Percentiles rank a stretch among this genome's conserved stretches.
These are phyloP conservation scores for Paratinospora sagittata DNA, from an alignment of 164 flowering plant species.

Conservation along the genomic window DNA sequence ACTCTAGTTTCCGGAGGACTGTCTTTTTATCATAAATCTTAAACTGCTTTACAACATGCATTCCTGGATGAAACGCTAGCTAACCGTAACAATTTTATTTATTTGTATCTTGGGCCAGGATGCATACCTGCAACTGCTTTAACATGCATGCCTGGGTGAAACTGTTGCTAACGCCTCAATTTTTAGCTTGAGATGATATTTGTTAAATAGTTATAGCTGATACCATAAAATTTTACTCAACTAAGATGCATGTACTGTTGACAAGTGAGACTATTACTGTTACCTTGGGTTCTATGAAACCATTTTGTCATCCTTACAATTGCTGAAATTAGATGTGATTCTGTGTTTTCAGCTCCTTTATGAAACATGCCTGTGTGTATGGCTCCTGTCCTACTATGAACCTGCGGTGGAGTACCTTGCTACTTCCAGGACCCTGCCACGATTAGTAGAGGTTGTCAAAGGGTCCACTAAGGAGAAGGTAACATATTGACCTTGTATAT, in stretches of 20 bases:
- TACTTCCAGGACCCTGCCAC: slow-evolving; percentile 72
- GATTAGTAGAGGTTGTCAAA: slow-evolving; percentile 78
- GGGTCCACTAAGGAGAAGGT: slow-evolving; percentile 97
- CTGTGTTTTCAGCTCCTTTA: slow-evolving; percentile 69
- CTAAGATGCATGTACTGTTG: neutral
- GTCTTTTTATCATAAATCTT: neutral
- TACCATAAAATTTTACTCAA: neutral
- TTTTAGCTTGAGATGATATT: neutral
- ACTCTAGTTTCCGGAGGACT: neutral
- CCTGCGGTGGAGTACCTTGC: slow-evolving; percentile 88
- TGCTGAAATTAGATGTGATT: neutral
- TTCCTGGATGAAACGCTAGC: neutral
- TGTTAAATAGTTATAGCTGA: neutral
- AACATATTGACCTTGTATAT: slow-evolving; percentile 9
- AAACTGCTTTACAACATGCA: neutral
- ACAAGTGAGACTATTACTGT: neutral
- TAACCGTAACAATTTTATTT: neutral
- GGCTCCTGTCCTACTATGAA: slow-evolving; percentile 93
- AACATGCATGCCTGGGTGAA: too few relatives aligned
- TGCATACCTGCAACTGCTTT: too few relatives aligned
- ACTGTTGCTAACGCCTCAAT: too few relatives aligned
- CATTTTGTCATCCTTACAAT: neutral
- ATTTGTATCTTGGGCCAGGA: neutral
- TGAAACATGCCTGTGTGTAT: slow-evolving; percentile 92
- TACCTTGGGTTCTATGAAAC: neutral